A percentile compares a stretch with the other conserved stretches of the same genome.
Evolutionary conservation across 805 yeast species (phyloP).

Genomic region (Kazachstania bromeliacearum): DNA sequence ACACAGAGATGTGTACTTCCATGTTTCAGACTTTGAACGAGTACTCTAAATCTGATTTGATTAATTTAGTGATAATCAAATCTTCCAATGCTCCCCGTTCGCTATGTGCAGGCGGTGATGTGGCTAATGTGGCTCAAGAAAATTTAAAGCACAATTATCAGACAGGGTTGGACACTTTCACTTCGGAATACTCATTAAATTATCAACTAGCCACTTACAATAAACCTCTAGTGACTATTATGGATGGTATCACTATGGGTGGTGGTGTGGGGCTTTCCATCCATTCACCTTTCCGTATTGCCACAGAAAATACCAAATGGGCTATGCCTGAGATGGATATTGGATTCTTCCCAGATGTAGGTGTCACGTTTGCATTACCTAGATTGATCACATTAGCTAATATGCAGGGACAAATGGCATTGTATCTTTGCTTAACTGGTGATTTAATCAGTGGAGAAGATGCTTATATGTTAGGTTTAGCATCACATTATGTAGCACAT

Average conservation of each 20-base stretch:
- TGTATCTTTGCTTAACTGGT: slow-evolving; percentile 81
- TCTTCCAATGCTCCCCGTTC: slow-evolving; percentile 47
- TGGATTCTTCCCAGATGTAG: slow-evolving; percentile 95
- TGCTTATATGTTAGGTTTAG: slow-evolving; percentile 73
- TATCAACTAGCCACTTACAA: slow-evolving; percentile 69
- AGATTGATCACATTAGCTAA: slow-evolving; percentile 38
- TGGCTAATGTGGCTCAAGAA: slow-evolving; percentile 61
- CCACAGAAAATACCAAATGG: slow-evolving; percentile 82
- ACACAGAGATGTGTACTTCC: slow-evolving; percentile 60
- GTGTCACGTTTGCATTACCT: slow-evolving; percentile 82
- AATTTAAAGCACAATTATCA: slow-evolving; percentile 40
- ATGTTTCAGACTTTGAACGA: slow-evolving; percentile 68
- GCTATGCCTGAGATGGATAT: slow-evolving; percentile 99
- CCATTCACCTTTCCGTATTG: slow-evolving; percentile 86
- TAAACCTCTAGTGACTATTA: slow-evolving; percentile 77
- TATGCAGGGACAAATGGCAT: slow-evolving; percentile 67
- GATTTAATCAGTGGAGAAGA: slow-evolving; percentile 69
- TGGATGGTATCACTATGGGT: slow-evolving; percentile 95
- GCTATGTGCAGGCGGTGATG: slow-evolving; percentile 96
- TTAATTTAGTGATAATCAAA: slow-evolving; percentile 57
- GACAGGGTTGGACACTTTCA: slow-evolving; percentile 58
- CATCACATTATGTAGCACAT: slow-evolving; percentile 80
- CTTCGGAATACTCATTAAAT: slow-evolving; percentile 72
- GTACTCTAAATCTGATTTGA: slow-evolving; percentile 58
- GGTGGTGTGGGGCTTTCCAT: slow-evolving; percentile 92